A percentile compares a stretch with the other conserved stretches of the same genome.
These are phyloP conservation scores for Coemansia asiatica DNA, from an alignment of 192 early-diverging fungal genomes.

Conservation along the genomic window DNA sequence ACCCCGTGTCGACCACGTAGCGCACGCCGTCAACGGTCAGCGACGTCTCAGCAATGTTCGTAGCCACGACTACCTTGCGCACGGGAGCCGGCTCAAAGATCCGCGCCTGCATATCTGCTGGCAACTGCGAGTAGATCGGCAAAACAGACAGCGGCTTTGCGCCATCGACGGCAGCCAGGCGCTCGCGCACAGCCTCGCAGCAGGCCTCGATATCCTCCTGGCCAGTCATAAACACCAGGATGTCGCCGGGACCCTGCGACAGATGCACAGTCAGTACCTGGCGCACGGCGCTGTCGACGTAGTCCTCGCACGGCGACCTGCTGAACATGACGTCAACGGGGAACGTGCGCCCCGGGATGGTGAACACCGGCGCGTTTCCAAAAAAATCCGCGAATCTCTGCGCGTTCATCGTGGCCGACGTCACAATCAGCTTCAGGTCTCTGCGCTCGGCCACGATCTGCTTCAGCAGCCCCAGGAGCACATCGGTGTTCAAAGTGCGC, in stretches of 20 bases:
- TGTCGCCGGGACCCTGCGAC: slow-evolving; percentile 89
- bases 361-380: slow-evolving; percentile 86
- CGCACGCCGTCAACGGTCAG: slow-evolving; percentile 97
- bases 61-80: slow-evolving; percentile 92
- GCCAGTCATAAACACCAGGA: slow-evolving; percentile 95
- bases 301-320: slow-evolving; percentile 92
- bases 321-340: slow-evolving; percentile 95
- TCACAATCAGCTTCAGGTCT: slow-evolving; percentile 96
- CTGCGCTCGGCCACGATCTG: slow-evolving; percentile 71
- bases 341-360: slow-evolving; percentile 93
- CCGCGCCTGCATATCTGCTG: slow-evolving; percentile 90
- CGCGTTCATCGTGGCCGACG: slow-evolving; percentile 94
- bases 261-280: slow-evolving; percentile 95
- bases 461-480: slow-evolving; percentile 91
- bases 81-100: slow-evolving; percentile 92
- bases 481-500: slow-evolving; percentile 93
- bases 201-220: slow-evolving; percentile 98
- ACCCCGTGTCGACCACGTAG: slow-evolving; percentile 96
- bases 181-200: slow-evolving; percentile 68
- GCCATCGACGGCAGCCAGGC: slow-evolving; percentile 61
- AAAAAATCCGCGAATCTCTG: slow-evolving; percentile 93
- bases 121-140: slow-evolving; percentile 93
- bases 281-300: slow-evolving; percentile 91
- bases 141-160: slow-evolving; percentile 78
- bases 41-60: slow-evolving; percentile 98